Conservation (phyloP, 2,329 filamentous ascomycete genomes). For the Sclerotinia nivalis region DNA sequence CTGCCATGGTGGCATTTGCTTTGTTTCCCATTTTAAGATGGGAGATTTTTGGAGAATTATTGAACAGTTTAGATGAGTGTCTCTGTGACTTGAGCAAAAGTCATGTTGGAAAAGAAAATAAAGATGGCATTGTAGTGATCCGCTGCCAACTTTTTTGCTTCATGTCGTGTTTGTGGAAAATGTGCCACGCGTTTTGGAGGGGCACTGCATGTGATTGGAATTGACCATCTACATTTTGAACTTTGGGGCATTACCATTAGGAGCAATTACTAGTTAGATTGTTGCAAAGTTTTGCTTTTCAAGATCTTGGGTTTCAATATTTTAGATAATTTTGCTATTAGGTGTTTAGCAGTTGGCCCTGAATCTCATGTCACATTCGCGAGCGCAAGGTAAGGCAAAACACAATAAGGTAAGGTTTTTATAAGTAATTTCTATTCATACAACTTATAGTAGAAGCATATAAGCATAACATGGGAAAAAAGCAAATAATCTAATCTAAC, state of each 20-base stretch:
- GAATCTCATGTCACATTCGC: neutral
- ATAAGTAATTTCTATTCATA: neutral
- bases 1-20: neutral
- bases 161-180: neutral
- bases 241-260: neutral
- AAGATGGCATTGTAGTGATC: neutral
- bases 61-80: neutral
- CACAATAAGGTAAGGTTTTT: neutral
- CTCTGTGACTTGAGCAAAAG: neutral
- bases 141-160: slow-evolving; percentile 15
- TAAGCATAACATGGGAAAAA: neutral
- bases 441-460: slow-evolving; percentile 1
- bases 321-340: neutral
- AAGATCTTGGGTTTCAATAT: neutral
- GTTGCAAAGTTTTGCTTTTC: neutral
- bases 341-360: neutral
- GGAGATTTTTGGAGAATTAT: neutral
- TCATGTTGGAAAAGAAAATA: neutral
- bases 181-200: slow-evolving; percentile 16
- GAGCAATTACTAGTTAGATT: neutral
- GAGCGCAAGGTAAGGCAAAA: neutral
- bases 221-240: neutral
- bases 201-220: slow-evolving; percentile 6
- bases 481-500: neutral
- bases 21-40: neutral